Percentiles rank a stretch among this genome's conserved stretches.
Evolutionary conservation across 345 rosid species (phyloP).

Genomic region (Heritiera fomes): DNA sequence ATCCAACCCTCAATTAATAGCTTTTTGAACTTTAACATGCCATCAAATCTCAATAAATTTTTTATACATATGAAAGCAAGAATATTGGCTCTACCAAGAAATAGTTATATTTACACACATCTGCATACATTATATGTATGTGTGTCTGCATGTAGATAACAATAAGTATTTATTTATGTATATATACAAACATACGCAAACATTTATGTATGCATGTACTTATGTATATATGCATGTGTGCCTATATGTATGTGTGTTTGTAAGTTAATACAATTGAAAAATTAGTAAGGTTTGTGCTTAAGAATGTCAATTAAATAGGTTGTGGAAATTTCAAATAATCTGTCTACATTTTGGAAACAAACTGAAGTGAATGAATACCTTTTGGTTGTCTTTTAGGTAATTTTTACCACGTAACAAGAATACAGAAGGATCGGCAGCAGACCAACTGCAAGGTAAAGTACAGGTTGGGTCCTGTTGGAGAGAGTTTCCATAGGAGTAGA

Average conservation of each 20-base stretch:
- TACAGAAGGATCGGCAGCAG: constrained; percentile 66
- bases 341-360: not conserved
- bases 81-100: not conserved
- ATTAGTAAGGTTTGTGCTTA: not conserved
- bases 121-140: not conserved
- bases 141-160: too few species aligned
- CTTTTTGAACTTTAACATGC: too few species aligned
- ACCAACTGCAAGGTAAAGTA: constrained; percentile 70
- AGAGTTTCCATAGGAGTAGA: constrained; percentile 61
- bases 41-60: too few species aligned
- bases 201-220: not conserved
- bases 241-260: not conserved
- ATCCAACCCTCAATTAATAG: too few species aligned
- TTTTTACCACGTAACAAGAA: constrained; percentile 78
- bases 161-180: too few species aligned
- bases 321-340: not conserved
- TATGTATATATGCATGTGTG: not conserved
- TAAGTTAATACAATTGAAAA: not conserved
- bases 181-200: not conserved
- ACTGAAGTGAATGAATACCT: constrained; percentile 44
- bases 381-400: constrained; percentile 62
- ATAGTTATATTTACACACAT: not conserved
- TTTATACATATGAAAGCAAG: not conserved
- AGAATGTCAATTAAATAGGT: not conserved
- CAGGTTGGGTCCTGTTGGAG: constrained; percentile 66